phyloP scores from a whole-genome alignment of 2,329 filamentous ascomycete genomes.

The Fusarium temperatum region DNA sequence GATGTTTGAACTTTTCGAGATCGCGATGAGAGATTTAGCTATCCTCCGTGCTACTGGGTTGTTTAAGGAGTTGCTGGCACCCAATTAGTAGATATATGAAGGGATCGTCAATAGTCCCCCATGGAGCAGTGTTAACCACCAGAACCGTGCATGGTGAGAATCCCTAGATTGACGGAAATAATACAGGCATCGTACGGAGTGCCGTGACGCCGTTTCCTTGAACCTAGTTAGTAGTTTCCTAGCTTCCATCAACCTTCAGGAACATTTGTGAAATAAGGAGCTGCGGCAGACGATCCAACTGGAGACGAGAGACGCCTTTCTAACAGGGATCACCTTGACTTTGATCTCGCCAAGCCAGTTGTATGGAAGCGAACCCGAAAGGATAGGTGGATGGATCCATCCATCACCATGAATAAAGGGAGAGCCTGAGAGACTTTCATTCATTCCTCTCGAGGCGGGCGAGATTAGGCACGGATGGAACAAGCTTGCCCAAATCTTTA shows the following conservation, averaged over 20 bases:
- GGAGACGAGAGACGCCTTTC: background rate
- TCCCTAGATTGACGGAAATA: slow-evolving; percentile 10
- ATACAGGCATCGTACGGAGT: background rate
- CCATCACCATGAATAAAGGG: slow-evolving; percentile 9
- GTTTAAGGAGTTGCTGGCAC: background rate
- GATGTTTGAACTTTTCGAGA: background rate
- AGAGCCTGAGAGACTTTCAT: background rate
- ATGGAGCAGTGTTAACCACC: background rate
- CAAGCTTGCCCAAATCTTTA: slow-evolving; percentile 1
- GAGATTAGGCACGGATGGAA: slow-evolving; percentile 3
- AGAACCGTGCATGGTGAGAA: background rate
- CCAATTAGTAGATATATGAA: background rate
- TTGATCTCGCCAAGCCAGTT: slow-evolving; percentile 4
- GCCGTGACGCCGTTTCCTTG: background rate
- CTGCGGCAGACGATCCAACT: slow-evolving; percentile 1
- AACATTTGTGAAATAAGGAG: slow-evolving; percentile 15
- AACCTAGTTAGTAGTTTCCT: background rate
- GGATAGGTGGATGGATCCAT: slow-evolving; percentile 8
- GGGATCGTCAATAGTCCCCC: background rate
- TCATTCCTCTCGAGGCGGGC: slow-evolving; percentile 10
- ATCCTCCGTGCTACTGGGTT: background rate
- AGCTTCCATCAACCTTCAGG: slow-evolving; percentile 1
- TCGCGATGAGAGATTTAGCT: slow-evolving; percentile 1
- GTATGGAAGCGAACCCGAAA: slow-evolving; percentile 10
- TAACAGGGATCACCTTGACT: background rate